Conservation (phyloP, 192 early-diverging fungal species). For the Rhizoclosmatium globosum region DNA sequence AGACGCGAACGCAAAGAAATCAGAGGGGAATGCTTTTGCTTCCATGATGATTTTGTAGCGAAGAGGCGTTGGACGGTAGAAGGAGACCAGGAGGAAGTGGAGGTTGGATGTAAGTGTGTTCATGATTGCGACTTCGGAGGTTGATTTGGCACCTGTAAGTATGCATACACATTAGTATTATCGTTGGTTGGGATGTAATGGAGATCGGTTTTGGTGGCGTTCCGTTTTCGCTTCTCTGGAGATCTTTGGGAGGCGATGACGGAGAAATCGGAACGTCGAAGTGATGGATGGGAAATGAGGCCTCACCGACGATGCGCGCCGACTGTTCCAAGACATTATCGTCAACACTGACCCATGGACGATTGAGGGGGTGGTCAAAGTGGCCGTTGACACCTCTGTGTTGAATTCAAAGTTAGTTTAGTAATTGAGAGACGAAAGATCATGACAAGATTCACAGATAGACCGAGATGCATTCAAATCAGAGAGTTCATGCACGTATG, state of each 20-base stretch:
- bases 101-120: constrained; percentile 92
- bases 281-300: background rate
- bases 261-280: background rate
- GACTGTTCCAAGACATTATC: constrained; percentile 75
- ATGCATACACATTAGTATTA: background rate
- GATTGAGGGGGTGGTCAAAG: constrained; percentile 80
- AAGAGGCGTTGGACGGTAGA: constrained; percentile 83
- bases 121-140: constrained; percentile 88
- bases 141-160: constrained; percentile 68
- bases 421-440: too few relatives aligned
- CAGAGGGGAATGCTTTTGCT: constrained; percentile 92
- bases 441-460: background rate
- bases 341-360: constrained; percentile 89
- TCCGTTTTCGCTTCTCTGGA: background rate
- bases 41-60: constrained; percentile 92
- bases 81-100: constrained; percentile 89
- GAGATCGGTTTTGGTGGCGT: background rate
- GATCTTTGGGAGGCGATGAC: too few relatives aligned
- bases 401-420: background rate
- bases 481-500: background rate
- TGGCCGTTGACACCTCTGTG: constrained; percentile 88
- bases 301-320: constrained; percentile 79
- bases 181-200: background rate
- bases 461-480: background rate
- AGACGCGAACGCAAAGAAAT: constrained; percentile 90